Evolutionary conservation across 2,329 filamentous ascomycete genomes (phyloP), one percentile per base, ranked within the genome.

Genomic region (Xylariaceae sp.): DNA sequence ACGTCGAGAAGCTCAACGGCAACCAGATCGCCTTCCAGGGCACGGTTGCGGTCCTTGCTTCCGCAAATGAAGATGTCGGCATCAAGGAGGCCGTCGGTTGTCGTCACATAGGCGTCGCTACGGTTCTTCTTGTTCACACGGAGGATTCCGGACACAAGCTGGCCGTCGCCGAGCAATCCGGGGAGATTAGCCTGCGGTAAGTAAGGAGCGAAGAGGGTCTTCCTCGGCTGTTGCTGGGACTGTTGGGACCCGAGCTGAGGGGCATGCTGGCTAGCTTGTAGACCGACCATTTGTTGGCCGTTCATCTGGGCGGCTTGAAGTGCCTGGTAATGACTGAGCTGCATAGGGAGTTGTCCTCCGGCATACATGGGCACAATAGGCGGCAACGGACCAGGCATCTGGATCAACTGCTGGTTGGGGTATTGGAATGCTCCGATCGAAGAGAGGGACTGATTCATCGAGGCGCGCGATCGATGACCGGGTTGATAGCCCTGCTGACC

Each of bases 111-210:
- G 18, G 92, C 92, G 65, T 98, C 92, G 55, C 90, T 97, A 48
- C 92, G 84, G 67, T 98, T 98, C 75, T 98, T 98, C 74, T 97
- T 98, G 78, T 98, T 98, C 50, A 98, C 92, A 44, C 92, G 86
- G 36, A 98, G 83, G 53, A 96, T 88, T 69, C 92, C 92, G 46
- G 90, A 90, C 38, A 98, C 92, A 41, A 98, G 82, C 64, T 95
- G 88, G 13, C 92, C 92, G 57, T 96, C 88, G 44, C 80, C 83
- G 41, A 97, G 78, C 27, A 98, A 76, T 35, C 89, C 90, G 42
- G 92, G 92, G 14, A 98, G 74, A 42, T 85, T 94, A 5, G 90
- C 90, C 63, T 98, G 92, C 12, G 92, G 90, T 35, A 98, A 77
- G 58, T 98, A 98, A 47, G 92, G 92, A 54, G 92, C 97, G 69